phyloP scores from a whole-genome alignment of 129 eudicot genomes.

The Gnaphalium uliginosum region DNA sequence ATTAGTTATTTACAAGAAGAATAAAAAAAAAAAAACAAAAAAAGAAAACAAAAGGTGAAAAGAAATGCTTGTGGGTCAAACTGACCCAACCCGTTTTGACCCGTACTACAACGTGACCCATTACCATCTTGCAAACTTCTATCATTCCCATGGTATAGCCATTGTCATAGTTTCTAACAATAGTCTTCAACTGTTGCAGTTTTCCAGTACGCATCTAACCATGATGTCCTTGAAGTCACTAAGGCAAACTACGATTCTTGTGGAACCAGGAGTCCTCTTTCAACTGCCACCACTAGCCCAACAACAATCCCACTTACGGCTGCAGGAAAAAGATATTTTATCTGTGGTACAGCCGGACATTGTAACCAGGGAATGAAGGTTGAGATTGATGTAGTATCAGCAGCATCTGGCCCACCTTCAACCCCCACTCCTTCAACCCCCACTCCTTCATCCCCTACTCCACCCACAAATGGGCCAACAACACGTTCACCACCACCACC shows the following conservation, averaged over 20 bases:
- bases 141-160: too few relatives aligned
- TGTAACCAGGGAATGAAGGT: slow-evolving; percentile 79
- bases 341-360: slow-evolving; percentile 59
- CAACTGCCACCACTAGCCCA: slow-evolving; percentile 35
- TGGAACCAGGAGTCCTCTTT: slow-evolving; percentile 32
- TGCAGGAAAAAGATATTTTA: slow-evolving; percentile 60
- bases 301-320: slow-evolving; percentile 45
- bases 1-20: too few relatives aligned
- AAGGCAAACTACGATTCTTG: slow-evolving; percentile 53
- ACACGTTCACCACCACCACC: slow-evolving; percentile 30
- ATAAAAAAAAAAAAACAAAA: too few relatives aligned
- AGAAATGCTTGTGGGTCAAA: too few relatives aligned
- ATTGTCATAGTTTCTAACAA: background rate
- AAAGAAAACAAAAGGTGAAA: too few relatives aligned
- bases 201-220: slow-evolving; percentile 37
- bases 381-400: slow-evolving; percentile 37
- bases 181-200: slow-evolving; percentile 10
- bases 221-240: slow-evolving; percentile 60
- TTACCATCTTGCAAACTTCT: background rate
- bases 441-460: slow-evolving; percentile 16
- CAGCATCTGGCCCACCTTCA: slow-evolving; percentile 18
- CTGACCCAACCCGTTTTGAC: too few relatives aligned
- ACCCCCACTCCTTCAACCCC: slow-evolving; percentile 14
- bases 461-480: slow-evolving; percentile 32
- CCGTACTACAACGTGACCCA: background rate